Conservation (phyloP, 1,284 basidiomycete species). For the Papiliotrema terrestris region DNA sequence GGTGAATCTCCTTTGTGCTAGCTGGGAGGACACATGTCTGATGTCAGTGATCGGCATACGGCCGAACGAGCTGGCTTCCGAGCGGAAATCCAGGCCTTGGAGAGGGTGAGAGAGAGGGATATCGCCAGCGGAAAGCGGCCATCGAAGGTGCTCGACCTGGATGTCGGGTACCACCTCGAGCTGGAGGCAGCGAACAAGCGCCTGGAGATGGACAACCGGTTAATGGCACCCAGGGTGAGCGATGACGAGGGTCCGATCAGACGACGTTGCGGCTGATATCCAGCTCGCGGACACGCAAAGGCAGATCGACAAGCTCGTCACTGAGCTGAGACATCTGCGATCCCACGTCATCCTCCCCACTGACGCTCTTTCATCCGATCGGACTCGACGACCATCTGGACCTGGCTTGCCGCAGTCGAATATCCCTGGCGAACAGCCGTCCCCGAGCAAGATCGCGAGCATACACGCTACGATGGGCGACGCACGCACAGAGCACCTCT, state of each 20-base stretch:
- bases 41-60: constrained; percentile 27
- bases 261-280: constrained; percentile 1
- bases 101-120: constrained; percentile 30
- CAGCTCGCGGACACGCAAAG: constrained; percentile 45
- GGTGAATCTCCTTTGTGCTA: constrained; percentile 21
- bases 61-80: constrained; percentile 41
- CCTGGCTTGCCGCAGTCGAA: background rate
- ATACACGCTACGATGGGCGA: constrained; percentile 38
- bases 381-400: no score
- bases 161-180: constrained; percentile 47
- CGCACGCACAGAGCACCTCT: constrained; percentile 44
- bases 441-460: background rate
- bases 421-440: background rate
- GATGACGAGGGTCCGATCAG: background rate
- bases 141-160: constrained; percentile 35
- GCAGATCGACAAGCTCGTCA: constrained; percentile 47
- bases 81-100: constrained; percentile 33
- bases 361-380: constrained; percentile 6
- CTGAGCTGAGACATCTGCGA: constrained; percentile 43
- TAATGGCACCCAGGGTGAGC: constrained; percentile 46
- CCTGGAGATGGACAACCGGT: constrained; percentile 46
- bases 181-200: constrained; percentile 46
- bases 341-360: constrained; percentile 40
- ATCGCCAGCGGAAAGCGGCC: constrained; percentile 29
- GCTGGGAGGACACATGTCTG: background rate